Evolutionary conservation across 2,329 filamentous ascomycete species (phyloP).

Genomic region (Beauveria pseudobassiana): DNA sequence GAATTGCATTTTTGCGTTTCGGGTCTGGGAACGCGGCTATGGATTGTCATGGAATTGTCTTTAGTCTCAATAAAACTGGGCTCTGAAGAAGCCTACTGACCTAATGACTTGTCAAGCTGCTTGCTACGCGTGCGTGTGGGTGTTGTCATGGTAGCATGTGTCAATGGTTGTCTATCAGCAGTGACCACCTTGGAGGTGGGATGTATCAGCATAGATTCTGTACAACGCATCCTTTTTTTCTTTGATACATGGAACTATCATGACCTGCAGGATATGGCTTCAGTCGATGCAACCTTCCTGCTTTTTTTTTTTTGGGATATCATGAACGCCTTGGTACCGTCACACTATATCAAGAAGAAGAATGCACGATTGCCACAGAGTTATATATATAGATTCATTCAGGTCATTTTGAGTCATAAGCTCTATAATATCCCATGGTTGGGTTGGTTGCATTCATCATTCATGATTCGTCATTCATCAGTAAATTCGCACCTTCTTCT

Average conservation of each 20-base stretch:
- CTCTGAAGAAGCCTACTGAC: slow-evolving; percentile 20
- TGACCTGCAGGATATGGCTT: no score
- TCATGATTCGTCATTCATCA: not conserved
- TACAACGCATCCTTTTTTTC: no score
- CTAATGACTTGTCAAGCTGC: not conserved
- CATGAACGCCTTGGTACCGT: no score
- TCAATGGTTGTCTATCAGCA: not conserved
- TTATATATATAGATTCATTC: not conserved
- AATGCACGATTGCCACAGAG: not conserved
- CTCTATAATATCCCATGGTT: not conserved
- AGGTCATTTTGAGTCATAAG: not conserved
- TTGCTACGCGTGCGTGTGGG: not conserved
- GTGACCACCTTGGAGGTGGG: not conserved
- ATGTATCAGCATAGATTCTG: no score
- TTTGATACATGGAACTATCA: no score
- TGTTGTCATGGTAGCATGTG: not conserved
- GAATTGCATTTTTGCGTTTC: slow-evolving; percentile 40
- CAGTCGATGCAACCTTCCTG: no score
- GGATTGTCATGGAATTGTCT: slow-evolving; percentile 33
- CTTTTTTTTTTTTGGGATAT: no score
- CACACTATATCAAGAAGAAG: no score
- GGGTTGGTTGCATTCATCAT: not conserved
- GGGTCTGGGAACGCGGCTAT: slow-evolving; percentile 38
- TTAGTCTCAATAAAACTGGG: slow-evolving; percentile 37
- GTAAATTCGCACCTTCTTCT: slow-evolving; percentile 21